Base-by-base conservation (phyloP, 1,284 basidiomycete genomes). In the Sporisorium scitamineum region DNA sequence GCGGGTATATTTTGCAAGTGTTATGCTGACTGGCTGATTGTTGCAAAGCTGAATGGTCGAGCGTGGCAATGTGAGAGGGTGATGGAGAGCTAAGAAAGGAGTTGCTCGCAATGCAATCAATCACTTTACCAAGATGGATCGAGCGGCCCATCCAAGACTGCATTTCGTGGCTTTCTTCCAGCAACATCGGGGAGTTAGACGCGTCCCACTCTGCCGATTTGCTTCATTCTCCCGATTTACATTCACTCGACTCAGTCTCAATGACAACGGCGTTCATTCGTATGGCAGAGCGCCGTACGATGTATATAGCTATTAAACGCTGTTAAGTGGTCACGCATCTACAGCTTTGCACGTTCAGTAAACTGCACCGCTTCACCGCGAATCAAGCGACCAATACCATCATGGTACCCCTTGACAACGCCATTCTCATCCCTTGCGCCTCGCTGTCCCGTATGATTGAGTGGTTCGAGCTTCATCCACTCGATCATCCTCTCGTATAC, bases 401-500 rank as follows among this genome's bases (percentile, higher is more conserved):
- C 56, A 3, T 67, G 52, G 32, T 79, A 80, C 1, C 79, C 79
- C 54, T 75, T 72, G 22, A 81, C 59, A 3, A 80, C 78, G 10
- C 79, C 78, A n/a, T 76, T 70, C 13, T 61, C 61, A 50, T 81
- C 79, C 48, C 79, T 44, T 2, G 64, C 79, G 11, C 76, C 79
- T 6, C 55, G 26, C 32, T 76, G 62, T 8, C 79, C 78, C 3
- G 54, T 48, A 16, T 80, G 78, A 26, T 81, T 81, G 50, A 81
- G 63, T 1, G 79, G 78, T 44, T 81, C 79, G n/a, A 58, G 56
- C 57, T 75, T 75, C 78, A 81, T 80, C 71, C 78, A 81, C 31
- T 78, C 78, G n/a, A 81, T 64, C 74, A 80, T 77, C 14, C 79
- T 54, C 48, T 80, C 70, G 54, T 80, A 80, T 0, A 75, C 79